Conservation (phyloP, 768 basidiomycete species). For the Boletus eberwhitei region DNA sequence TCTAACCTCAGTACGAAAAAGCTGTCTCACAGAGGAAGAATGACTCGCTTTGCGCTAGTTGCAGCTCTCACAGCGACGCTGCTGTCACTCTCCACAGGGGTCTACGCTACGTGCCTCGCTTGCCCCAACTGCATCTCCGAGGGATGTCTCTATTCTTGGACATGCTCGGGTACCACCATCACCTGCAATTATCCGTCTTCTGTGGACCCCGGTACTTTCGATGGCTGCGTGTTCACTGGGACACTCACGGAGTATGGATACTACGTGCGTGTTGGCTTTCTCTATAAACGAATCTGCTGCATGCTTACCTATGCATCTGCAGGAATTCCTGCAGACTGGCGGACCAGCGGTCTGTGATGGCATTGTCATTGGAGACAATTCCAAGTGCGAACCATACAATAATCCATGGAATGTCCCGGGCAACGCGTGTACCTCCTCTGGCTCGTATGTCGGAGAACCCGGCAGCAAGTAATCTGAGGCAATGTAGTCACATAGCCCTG, state of each 20-base stretch:
- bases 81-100: background rate
- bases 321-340: background rate
- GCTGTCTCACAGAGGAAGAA: background rate
- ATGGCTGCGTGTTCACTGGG: background rate
- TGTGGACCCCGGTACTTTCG: background rate
- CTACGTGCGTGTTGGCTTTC: background rate
- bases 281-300: background rate
- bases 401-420: background rate
- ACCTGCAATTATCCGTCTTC: slow-evolving; percentile 6
- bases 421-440: background rate
- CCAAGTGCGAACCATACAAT: background rate
- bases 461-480: background rate
- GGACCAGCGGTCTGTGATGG: background rate
- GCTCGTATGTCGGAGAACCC: background rate
- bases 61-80: background rate
- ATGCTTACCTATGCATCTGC: background rate
- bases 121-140: background rate
- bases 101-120: background rate
- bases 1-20: background rate
- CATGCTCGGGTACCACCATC: background rate
- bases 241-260: background rate
- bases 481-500: background rate
- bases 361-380: background rate
- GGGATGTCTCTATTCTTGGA: slow-evolving; percentile 8
- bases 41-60: background rate